These are phyloP conservation scores for Hymenoscyphus fraxineus DNA, from an alignment of 2,329 filamentous ascomycete genomes.

Conservation along the genomic window DNA sequence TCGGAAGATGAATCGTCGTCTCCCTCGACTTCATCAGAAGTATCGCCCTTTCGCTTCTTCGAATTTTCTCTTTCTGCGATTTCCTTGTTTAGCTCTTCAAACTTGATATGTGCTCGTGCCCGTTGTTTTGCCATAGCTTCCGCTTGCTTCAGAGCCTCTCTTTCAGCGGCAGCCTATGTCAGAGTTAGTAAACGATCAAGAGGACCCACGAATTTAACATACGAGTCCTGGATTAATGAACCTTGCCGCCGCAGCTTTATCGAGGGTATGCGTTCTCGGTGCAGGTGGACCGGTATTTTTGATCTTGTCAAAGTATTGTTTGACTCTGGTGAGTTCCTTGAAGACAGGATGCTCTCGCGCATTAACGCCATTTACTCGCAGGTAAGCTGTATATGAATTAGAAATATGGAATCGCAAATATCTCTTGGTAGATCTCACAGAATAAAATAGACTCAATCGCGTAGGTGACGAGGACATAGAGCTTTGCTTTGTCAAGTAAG, in stretches of 20 bases:
- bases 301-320: conserved; percentile 91
- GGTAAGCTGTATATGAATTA: conserved; percentile 50
- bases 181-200: conserved; percentile 13
- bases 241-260: conserved; percentile 74
- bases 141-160: conserved; percentile 47
- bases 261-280: conserved; percentile 47
- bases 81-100: conserved; percentile 39
- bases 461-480: conserved; percentile 84
- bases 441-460: conserved; percentile 88
- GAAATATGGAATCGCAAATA: background rate
- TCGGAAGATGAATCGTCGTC: conserved; percentile 12
- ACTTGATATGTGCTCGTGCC: conserved; percentile 46
- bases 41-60: conserved; percentile 33
- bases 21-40: conserved; percentile 8
- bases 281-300: conserved; percentile 66
- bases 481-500: conserved; percentile 90
- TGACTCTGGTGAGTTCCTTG: conserved; percentile 78
- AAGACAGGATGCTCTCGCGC: conserved; percentile 84
- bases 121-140: conserved; percentile 48
- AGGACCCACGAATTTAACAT: conserved; percentile 33
- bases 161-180: conserved; percentile 42
- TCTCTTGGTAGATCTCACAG: conserved; percentile 48
- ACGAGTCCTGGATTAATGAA: conserved; percentile 81
- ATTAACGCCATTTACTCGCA: conserved; percentile 75
- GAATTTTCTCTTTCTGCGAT: conserved; percentile 34